Evolutionary conservation across 768 basidiomycete genomes (phyloP), one percentile per base, ranked within the genome.

Genomic region (Mycena leptocephala): DNA sequence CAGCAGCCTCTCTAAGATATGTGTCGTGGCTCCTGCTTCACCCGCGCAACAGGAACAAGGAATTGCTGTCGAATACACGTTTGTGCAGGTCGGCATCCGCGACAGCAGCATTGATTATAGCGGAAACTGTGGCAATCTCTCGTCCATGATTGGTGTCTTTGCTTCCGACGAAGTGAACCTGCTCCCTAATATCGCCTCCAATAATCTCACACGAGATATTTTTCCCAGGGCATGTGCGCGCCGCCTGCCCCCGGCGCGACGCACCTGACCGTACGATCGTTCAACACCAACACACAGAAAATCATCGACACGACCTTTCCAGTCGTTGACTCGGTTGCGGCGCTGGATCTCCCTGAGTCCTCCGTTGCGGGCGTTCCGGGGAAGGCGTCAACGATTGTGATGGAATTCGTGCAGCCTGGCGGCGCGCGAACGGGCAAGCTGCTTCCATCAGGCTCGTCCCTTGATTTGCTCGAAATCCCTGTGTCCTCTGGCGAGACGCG

Each of bases 221-320:
- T 55, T 56, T 33, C 66, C 51, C 28, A 68, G 70, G 92, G 89
- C 1, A 86, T 94, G 26, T 91, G 89, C 76, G 39, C 74, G 20
- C 82, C 83, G 24, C 76, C 77, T 43, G 71, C 66, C 24, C 75
- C 81, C 6, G 70, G 61, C 43, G 39, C 37, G 37, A 80, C 79
- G 30, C 79, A 80, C 7, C 83, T 86, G 9, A 93, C 90, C 2
- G 89, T 95, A 14, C 89, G 92, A 33, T 86, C 90, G 3, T 92
- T 89, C 84, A 96, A 95, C 80, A 92, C 92, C 37, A 95, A 96
- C 82, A 95, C 94, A 5, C 86, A 88, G 51, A 95, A 94, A 78
- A 79, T 90, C 55, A 90, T 95, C 74, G 90, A 93, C 77, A 93
- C 92, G 5, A 93, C 93, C 1, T 95, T 95, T 79, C 92, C 93